Evolutionary conservation across 1,139 yeast genomes (phyloP), one percentile per base, ranked within the genome.

Genomic region (Scheffersomyces segobiensis): DNA sequence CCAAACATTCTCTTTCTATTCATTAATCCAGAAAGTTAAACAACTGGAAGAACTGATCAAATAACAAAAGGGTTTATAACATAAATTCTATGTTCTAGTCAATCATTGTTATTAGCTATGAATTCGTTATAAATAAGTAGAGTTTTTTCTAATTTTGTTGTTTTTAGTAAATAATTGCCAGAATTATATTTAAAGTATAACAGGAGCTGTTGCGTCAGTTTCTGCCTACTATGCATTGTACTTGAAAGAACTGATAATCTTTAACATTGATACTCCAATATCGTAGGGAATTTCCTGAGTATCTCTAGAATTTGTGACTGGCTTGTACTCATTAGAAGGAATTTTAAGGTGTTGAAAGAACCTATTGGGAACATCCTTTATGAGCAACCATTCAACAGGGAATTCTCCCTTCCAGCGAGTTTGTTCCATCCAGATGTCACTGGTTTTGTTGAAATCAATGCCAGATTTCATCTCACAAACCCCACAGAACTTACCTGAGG

Each of bases 401-500:
- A 86, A 86, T 0, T 81, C 72, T 0, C 85, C 85, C 52, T 79
- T 83, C 83, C 85, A 85, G 57, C 81, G 78, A 5, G 76, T 68
- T 49, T 74, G 71, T 62, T 82, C 85, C 2, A 70, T 68, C 88
- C 88, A 85, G 46, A 84, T 74, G 59, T 78, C 76, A 47, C 80
- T 75, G 32, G 77, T 71, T 46, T 61, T 65, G 3, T 72, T 65
- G 62, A 75, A 78, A 58, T 76, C 79, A 22, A 84, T 66, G 42
- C 70, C 68, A 10, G 77, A 71, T 5, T 68, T 71, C 88, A 86
- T 85, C 64, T 82, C 84, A 1, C 87, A 87, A n/a, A 86, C 77
- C 0, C 89, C 90, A 68, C 88, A 85, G 65, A 86, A 86, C 61
- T 78, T 80, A 0, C 89, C 87, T 32, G 87, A 83, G 0, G 82